A percentile compares a stretch with the other conserved stretches of the same genome.
Conservation (phyloP, 371 early-diverging fungal species). For the Actinomortierella ambigua region DNA sequence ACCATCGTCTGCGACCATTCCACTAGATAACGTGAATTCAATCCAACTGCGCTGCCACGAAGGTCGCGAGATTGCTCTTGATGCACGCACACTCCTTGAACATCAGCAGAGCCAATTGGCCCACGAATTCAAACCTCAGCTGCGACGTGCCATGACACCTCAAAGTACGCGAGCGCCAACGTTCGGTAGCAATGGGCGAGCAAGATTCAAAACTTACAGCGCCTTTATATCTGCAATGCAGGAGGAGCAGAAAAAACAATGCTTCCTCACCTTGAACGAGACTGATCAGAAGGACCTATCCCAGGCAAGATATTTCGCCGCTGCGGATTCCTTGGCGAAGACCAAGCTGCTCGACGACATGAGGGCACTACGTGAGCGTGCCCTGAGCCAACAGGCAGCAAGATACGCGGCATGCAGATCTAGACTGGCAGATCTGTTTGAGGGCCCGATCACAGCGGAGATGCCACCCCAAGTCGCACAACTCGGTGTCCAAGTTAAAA, state of each 20-base stretch:
- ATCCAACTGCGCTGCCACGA: too few relatives aligned
- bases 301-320: not conserved
- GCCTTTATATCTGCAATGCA: conserved; percentile 35
- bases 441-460: not conserved
- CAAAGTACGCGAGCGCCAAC: too few relatives aligned
- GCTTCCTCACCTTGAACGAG: conserved; percentile 14
- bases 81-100: too few relatives aligned
- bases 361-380: conserved; percentile 1
- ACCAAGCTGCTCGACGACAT: conserved; percentile 14
- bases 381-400: conserved; percentile 4
- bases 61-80: too few relatives aligned
- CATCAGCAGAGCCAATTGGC: too few relatives aligned
- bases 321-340: not conserved
- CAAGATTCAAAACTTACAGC: conserved; percentile 24
- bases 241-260: conserved; percentile 16
- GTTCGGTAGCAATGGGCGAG: conserved; percentile 8
- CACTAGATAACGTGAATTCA: too few relatives aligned
- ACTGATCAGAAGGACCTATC: conserved; percentile 10
- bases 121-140: too few relatives aligned
- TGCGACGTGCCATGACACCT: too few relatives aligned
- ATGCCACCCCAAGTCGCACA: too few relatives aligned
- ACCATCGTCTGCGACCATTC: too few relatives aligned
- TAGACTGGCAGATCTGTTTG: conserved; percentile 1
- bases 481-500: too few relatives aligned
- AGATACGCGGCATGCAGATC: not conserved